A percentile compares a stretch with the other conserved stretches of the same genome.
Evolutionary conservation across 2,329 filamentous ascomycete genomes (phyloP).

Genomic region (Verticillium dahliae): DNA sequence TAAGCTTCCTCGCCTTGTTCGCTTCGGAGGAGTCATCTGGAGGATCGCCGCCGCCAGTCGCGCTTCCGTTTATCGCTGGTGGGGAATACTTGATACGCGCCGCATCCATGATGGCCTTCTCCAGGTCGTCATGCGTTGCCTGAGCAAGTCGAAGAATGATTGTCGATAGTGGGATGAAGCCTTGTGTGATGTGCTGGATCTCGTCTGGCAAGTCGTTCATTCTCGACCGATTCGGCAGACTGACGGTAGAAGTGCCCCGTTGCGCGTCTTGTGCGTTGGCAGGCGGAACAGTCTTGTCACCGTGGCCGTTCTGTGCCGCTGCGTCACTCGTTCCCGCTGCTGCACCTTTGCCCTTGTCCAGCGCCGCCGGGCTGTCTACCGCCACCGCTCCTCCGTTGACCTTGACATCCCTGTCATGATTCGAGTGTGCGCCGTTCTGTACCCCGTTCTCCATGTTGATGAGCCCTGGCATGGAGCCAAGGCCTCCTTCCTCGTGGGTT

Average conservation of each 20-base stretch:
- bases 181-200: slow-evolving; percentile 65
- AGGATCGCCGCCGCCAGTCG: slow-evolving; percentile 26
- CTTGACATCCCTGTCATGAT: slow-evolving; percentile 45
- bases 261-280: background rate
- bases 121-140: slow-evolving; percentile 72
- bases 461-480: slow-evolving; percentile 40
- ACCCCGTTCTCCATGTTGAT: slow-evolving; percentile 50
- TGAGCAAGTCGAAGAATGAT: slow-evolving; percentile 76
- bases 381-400: slow-evolving; percentile 27
- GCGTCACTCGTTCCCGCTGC: background rate
- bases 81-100: slow-evolving; percentile 58
- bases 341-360: slow-evolving; percentile 25
- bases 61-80: slow-evolving; percentile 43
- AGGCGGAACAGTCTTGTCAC: background rate
- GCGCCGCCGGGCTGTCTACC: background rate
- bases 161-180: slow-evolving; percentile 68
- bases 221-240: slow-evolving; percentile 8
- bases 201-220: slow-evolving; percentile 56
- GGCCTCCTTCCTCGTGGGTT: slow-evolving; percentile 7
- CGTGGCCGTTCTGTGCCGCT: background rate
- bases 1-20: slow-evolving; percentile 70
- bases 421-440: slow-evolving; percentile 45
- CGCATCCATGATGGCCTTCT: slow-evolving; percentile 63
- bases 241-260: background rate
- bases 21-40: slow-evolving; percentile 53